phyloP scores from a whole-genome alignment of 2,329 filamentous ascomycete species.

The Bipolaris oryzae region DNA sequence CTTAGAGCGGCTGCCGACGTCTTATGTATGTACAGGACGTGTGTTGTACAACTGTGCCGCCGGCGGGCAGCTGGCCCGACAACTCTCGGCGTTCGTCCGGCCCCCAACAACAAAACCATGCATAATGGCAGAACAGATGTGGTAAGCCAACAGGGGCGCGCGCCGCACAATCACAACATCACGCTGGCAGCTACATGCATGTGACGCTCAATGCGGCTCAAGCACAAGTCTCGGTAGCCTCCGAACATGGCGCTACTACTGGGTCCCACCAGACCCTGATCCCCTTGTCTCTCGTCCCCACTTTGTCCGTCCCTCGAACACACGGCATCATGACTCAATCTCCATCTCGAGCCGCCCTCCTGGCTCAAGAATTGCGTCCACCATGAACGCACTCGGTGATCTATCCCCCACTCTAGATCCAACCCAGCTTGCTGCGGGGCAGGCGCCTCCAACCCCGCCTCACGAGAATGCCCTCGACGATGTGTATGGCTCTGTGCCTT shows the following conservation, averaged over 20 bases:
- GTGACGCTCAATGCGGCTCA: conserved; percentile 17
- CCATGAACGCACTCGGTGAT: conserved; percentile 29
- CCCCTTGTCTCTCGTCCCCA: conserved; percentile 15
- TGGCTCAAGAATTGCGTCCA: not conserved
- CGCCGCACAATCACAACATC: not conserved
- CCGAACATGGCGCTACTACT: conserved; percentile 16
- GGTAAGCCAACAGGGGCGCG: not conserved
- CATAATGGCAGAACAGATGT: too few species aligned
- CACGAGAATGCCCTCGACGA: conserved; percentile 51
- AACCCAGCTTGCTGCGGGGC: conserved; percentile 36
- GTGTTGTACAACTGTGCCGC: too few species aligned
- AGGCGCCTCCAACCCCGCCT: conserved; percentile 42
- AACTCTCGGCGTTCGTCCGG: too few species aligned
- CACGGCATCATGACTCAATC: conserved; percentile 18
- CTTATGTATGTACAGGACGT: too few species aligned
- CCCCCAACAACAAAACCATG: too few species aligned
- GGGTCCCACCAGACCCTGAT: conserved; percentile 19
- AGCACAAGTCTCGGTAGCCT: conserved; percentile 28
- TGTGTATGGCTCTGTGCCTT: conserved; percentile 54
- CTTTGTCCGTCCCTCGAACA: not conserved
- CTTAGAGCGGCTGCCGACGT: not conserved
- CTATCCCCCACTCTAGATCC: conserved; percentile 35
- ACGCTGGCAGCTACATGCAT: not conserved
- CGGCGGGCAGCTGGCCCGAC: too few species aligned
- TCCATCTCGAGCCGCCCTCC: not conserved